These are phyloP conservation scores for Nepenthes gracilis DNA, from an alignment of 148 eudicot species.

Conservation along the genomic window DNA sequence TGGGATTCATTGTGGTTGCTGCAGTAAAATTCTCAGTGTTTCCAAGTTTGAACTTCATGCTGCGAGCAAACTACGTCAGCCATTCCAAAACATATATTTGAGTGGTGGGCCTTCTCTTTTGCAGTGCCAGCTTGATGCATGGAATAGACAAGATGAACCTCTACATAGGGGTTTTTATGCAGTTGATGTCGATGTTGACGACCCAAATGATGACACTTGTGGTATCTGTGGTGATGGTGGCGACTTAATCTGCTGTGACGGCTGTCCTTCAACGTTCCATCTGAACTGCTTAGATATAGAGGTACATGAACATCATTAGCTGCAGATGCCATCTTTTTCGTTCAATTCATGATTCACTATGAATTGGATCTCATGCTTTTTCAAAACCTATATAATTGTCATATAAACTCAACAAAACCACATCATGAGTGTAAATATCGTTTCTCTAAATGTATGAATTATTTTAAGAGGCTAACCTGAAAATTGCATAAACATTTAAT, in stretches of 20 bases:
- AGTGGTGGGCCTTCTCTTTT: conserved; percentile 71
- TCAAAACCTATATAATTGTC: no score
- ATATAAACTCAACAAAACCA: no score
- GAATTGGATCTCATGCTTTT: no score
- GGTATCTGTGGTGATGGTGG: conserved; percentile 98
- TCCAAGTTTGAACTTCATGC: conserved; percentile 94
- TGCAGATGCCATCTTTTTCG: background rate
- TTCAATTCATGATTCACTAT: background rate
- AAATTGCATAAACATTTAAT: no score
- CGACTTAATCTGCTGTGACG: conserved; percentile 92
- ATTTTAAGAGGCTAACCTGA: no score
- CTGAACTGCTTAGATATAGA: conserved; percentile 78
- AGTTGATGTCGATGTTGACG: conserved; percentile 69
- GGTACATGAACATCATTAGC: conserved; percentile 21
- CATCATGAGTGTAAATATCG: no score
- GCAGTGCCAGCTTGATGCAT: conserved; percentile 83
- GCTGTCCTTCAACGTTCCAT: conserved; percentile 97
- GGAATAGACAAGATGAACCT: conserved; percentile 73
- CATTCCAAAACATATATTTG: conserved; percentile 70
- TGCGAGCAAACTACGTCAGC: conserved; percentile 82
- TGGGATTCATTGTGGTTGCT: conserved; percentile 94
- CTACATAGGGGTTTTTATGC: conserved; percentile 41
- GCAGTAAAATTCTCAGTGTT: conserved; percentile 83
- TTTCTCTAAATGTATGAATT: no score
- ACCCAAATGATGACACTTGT: conserved; percentile 96